Conservation (phyloP, 2,329 filamentous ascomycete genomes). For the Fusarium bulbicola region DNA sequence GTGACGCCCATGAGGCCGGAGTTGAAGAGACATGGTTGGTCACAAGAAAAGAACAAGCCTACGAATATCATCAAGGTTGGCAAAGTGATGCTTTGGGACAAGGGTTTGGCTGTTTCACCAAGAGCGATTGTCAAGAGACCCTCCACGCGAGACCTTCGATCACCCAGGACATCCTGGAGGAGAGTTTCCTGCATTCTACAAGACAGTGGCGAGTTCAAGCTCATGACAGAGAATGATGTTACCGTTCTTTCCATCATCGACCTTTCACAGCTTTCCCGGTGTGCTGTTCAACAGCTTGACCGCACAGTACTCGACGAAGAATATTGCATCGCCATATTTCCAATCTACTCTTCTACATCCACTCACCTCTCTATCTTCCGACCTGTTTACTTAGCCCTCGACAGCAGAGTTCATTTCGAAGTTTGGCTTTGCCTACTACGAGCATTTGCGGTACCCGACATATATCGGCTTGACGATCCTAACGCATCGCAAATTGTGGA, state of each 20-base stretch:
- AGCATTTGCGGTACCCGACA: constrained; percentile 89
- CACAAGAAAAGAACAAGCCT: constrained; percentile 46
- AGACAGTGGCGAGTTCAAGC: constrained; percentile 92
- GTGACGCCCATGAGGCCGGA: constrained; percentile 53
- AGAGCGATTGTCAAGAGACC: constrained; percentile 65
- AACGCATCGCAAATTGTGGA: constrained; percentile 56
- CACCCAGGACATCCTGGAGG: constrained; percentile 75
- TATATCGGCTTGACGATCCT: constrained; percentile 73
- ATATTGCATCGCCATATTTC: constrained; percentile 94
- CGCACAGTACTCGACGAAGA: constrained; percentile 91
- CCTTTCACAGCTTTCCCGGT: constrained; percentile 86
- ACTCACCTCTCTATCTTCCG: constrained; percentile 79
- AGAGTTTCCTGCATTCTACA: constrained; percentile 91
- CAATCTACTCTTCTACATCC: constrained; percentile 83
- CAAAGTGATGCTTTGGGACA: constrained; percentile 91
- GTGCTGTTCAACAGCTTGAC: constrained; percentile 89
- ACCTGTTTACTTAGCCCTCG: constrained; percentile 89
- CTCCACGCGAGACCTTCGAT: constrained; percentile 65
- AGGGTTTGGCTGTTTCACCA: constrained; percentile 66
- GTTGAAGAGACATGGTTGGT: constrained; percentile 53
- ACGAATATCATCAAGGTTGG: constrained; percentile 93
- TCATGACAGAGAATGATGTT: constrained; percentile 87
- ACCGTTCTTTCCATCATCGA: constrained; percentile 84
- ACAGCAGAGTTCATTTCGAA: constrained; percentile 90
- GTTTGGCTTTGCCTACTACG: constrained; percentile 95